Percentiles rank a stretch among this genome's conserved stretches.
phyloP scores from a whole-genome alignment of 2,329 filamentous ascomycete genomes.

The Coleophoma cylindrospora region DNA sequence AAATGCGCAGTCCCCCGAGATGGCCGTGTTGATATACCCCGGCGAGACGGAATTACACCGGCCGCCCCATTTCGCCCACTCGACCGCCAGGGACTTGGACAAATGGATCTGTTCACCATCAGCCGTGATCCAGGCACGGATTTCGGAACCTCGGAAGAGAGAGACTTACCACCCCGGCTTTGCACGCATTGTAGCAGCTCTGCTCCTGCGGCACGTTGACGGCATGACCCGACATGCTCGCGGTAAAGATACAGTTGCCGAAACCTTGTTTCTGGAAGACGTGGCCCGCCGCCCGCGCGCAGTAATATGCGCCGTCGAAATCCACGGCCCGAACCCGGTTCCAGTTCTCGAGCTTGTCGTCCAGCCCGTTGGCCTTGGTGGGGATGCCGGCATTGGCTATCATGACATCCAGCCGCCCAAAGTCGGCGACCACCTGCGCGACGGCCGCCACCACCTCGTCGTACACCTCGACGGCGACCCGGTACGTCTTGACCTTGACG shows the following conservation, averaged over 20 bases:
- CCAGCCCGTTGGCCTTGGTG: slow-evolving; percentile 53
- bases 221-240: slow-evolving; percentile 74
- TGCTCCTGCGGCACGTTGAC: slow-evolving; percentile 82
- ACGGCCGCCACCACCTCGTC: slow-evolving; percentile 65
- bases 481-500: slow-evolving; percentile 43
- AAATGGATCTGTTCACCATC: slow-evolving; percentile 47
- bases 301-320: slow-evolving; percentile 69
- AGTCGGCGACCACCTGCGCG: slow-evolving; percentile 56
- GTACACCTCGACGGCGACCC: slow-evolving; percentile 68
- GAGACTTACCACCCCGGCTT: slow-evolving; percentile 60
- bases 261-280: slow-evolving; percentile 55
- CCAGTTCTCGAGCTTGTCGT: slow-evolving; percentile 67
- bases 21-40: slow-evolving; percentile 79
- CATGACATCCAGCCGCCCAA: slow-evolving; percentile 64
- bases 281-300: slow-evolving; percentile 62
- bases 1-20: slow-evolving; percentile 69
- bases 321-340: slow-evolving; percentile 75
- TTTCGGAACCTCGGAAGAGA: background rate
- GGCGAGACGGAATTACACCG: slow-evolving; percentile 78
- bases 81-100: slow-evolving; percentile 71
- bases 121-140: background rate
- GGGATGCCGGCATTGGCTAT: slow-evolving; percentile 70
- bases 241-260: slow-evolving; percentile 67
- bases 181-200: slow-evolving; percentile 73
- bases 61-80: slow-evolving; percentile 71